These are phyloP conservation scores for Echinosophora koreensis DNA, from an alignment of 306 rosid species.

Conservation along the genomic window DNA sequence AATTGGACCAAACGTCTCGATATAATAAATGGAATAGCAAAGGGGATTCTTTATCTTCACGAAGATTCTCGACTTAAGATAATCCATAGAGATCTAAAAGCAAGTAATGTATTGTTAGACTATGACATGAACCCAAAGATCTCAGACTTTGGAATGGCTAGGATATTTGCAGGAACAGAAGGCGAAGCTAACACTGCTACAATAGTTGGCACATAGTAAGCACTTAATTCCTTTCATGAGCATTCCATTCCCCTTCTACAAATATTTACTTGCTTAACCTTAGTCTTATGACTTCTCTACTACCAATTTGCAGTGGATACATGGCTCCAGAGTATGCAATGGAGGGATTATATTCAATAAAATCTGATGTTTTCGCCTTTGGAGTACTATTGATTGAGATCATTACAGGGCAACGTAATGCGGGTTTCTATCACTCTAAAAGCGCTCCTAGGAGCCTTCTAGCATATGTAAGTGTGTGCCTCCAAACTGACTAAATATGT, in stretches of 20 bases:
- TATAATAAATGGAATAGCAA: constrained; percentile 56
- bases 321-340: constrained; percentile 64
- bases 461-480: constrained; percentile 48
- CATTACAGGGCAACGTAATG: constrained; percentile 50
- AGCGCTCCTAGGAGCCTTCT: constrained; percentile 47
- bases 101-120: constrained; percentile 53
- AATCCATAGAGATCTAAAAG: constrained; percentile 52
- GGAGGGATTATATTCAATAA: constrained; percentile 58
- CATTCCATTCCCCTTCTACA: neutral
- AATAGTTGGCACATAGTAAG: constrained; percentile 57
- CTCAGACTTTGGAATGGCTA: constrained; percentile 56
- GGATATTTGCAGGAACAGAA: constrained; percentile 46
- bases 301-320: no score
- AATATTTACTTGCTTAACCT: neutral
- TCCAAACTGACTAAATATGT: no score
- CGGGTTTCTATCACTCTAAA: constrained; percentile 49
- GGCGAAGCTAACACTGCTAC: constrained; percentile 40
- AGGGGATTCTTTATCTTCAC: constrained; percentile 55
- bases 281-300: neutral
- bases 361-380: constrained; percentile 55
- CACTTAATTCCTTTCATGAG: neutral
- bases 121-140: constrained; percentile 49
- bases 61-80: constrained; percentile 51
- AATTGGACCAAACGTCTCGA: constrained; percentile 53
- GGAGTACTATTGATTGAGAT: constrained; percentile 61